Conservation (phyloP, 108 stramenopile genomes). For the Skeletonema costatum region DNA sequence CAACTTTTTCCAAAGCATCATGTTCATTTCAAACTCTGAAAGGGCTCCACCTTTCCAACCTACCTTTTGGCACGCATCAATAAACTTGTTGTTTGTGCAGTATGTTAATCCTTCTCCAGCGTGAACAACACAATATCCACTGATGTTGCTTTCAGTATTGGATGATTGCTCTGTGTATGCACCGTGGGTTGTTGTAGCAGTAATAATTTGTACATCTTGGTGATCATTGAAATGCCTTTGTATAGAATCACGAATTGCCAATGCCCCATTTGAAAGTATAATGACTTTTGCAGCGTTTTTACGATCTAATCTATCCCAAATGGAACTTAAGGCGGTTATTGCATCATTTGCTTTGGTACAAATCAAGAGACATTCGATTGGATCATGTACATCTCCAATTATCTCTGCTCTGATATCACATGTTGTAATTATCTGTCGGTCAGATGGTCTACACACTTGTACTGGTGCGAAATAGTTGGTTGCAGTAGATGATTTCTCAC, state of each 20-base stretch:
- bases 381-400: constrained; percentile 4
- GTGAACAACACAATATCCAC: constrained; percentile 28
- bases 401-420: constrained; percentile 27
- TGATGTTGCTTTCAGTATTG: not conserved
- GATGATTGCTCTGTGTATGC: constrained; percentile 5
- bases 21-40: constrained; percentile 41
- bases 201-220: constrained; percentile 20
- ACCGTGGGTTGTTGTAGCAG: constrained; percentile 48
- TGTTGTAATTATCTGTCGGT: not conserved
- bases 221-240: constrained; percentile 1
- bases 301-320: constrained; percentile 23
- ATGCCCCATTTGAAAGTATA: constrained; percentile 46
- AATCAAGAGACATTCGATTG: constrained; percentile 25
- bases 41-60: constrained; percentile 16
- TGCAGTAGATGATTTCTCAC: not conserved
- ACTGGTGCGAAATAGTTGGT: constrained; percentile 9
- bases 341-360: constrained; percentile 52
- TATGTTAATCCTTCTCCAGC: constrained; percentile 40
- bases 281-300: constrained; percentile 23
- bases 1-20: constrained; percentile 72
- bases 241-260: constrained; percentile 43
- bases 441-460: not conserved
- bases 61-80: constrained; percentile 8
- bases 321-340: constrained; percentile 12
- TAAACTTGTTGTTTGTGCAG: constrained; percentile 24